Evolutionary conservation across 78 protist genomes (phyloP), one percentile per base, ranked within the genome.

Genomic region (Dictyostelium intermedium): DNA sequence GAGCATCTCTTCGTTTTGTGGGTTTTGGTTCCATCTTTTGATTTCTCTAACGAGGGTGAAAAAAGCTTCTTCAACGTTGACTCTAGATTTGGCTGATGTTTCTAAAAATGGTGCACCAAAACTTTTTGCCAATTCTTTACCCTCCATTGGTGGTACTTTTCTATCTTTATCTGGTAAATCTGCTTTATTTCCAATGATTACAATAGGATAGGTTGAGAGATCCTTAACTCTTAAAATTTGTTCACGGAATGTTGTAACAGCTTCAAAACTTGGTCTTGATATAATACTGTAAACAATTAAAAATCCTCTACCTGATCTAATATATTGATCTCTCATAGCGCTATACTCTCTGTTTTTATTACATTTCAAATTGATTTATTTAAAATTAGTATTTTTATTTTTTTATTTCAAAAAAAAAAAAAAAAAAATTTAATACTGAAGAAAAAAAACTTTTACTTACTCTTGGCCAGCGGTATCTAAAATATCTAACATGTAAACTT

Each of bases 41-140:
- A 97, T 87, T 60, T 92, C 95, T 50, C 97, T 81, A n/a, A 98
- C 98, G 14, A 97, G 78, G 4, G 87, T 84, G 34, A 92, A 76
- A 76, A 98, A 98, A 4, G 98, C 96, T 37, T 97, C 98, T 27
- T 96, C 98, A n/a, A 98, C 98, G 37, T 97, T 95, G 18, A 76
- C 87, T 50, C 96, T 66, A 1, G 91, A 92, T 87, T 97, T 97
- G 34, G 99, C 98, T 43, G 93, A 76, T 10, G 97, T 91, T 85
- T 97, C 98, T 69, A 97, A 66, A 95, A 96, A 97, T 35, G 98
- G 98, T 27, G 92, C 94, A 18, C 96, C 91, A 47, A 92, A 92
- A 39, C 83, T 47, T 74, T 74, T 76, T 20, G 98, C 97, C 30
- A 92, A 77, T 20, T 97, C 91, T n/a, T 80, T 87, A 20, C 97